Base-by-base conservation (phyloP, 1,139 yeast species). In the Lodderomyces metapsilosis region DNA sequence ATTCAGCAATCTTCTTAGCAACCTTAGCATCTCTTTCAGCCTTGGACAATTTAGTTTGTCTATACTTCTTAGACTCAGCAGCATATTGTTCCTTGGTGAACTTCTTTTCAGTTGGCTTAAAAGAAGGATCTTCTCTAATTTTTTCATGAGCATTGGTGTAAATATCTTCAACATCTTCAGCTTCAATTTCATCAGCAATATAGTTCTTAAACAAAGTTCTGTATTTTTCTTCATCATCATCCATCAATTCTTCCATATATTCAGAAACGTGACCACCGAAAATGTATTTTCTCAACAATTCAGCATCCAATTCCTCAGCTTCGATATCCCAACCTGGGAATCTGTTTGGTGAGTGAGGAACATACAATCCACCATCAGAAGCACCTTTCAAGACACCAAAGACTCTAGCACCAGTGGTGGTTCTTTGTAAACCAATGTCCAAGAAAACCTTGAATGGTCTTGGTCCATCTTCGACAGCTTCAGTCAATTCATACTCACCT, bases 271-370 rank as follows among this genome's bases (percentile, higher is more conserved):
- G 98, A 73, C 98, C 98, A 80, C 95, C 98, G 71, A 91, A 87
- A 82, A 92, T 92, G 96, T 94, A 91, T 78, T 88, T 88, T 87
- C 98, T 89, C 76, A 94, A 86, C 62, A 84, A 76, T 71, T 94
- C 98, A 64, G 97, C 89, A 70, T 92, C 98, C 68, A 94, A 84
- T 78, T 92, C 98, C 80, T 91, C 96, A 63, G 86, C 70, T 81
- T 92, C 99, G 66, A 91, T 87, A 78, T 92, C 99, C 95, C 92
- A 92, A 80, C 98, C 99, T 76, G 99, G 99, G 96, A 91, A 92
- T 86, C 98, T 91, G 84, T 91, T 91, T 69, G 96, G 87, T 62
- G 96, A 88, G 91, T 92, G 99, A 60, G 99, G 99, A 70, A 92
- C 82, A 91, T 87, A 88, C 67, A 92, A 82, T 66, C 99, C 99